Conservation (phyloP, 257 asterid species). For the Solanum etuberosum region DNA sequence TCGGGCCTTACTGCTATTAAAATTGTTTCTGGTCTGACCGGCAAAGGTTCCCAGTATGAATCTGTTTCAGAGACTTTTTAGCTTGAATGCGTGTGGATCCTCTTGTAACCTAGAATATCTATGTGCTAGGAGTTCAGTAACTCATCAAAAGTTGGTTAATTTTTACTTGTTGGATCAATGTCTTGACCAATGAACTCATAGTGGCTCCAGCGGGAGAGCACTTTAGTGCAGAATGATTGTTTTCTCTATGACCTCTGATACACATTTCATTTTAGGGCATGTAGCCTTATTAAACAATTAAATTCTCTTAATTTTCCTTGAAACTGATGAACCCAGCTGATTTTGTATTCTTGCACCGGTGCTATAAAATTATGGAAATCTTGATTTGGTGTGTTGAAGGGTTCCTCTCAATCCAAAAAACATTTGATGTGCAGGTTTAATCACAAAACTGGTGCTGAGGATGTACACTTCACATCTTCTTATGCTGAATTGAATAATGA, state of each 20-base stretch:
- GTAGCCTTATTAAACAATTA: not conserved
- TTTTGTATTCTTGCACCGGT: no score
- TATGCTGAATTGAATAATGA: constrained; percentile 40
- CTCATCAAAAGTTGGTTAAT: not conserved
- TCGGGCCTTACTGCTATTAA: not conserved
- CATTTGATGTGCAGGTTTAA: constrained; percentile 51
- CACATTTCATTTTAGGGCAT: not conserved
- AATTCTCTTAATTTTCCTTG: not conserved
- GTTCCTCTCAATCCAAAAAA: not conserved
- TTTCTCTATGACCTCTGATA: not conserved
- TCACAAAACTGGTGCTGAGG: constrained; percentile 91
- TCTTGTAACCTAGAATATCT: not conserved
- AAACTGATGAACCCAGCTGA: not conserved
- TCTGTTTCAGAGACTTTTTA: not conserved
- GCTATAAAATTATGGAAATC: no score
- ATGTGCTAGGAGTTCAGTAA: not conserved
- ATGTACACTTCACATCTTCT: constrained; percentile 77
- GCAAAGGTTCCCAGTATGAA: not conserved
- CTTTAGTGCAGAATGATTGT: not conserved
- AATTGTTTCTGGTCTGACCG: not conserved
- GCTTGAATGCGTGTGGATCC: not conserved
- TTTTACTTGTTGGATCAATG: not conserved
- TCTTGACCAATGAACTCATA: not conserved
- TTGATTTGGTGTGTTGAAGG: no score
- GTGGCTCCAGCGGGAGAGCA: not conserved